A percentile compares a stretch with the other conserved stretches of the same genome.
Evolutionary conservation across 2,329 filamentous ascomycete species (phyloP).

Genomic region (Xylaria sp.): DNA sequence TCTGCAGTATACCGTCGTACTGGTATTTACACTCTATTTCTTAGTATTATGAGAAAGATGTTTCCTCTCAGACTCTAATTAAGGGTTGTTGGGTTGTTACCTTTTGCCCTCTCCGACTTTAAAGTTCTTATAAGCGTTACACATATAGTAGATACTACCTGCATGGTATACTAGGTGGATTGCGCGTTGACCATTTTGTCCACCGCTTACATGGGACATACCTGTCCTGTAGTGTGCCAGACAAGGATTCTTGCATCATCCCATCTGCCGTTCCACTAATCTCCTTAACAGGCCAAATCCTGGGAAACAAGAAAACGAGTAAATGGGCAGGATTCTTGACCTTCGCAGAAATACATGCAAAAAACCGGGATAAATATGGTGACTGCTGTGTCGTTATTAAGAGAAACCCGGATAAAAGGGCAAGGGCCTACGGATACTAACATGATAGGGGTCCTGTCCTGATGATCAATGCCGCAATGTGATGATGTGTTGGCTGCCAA

Average conservation of each 20-base stretch:
- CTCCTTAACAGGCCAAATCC: conserved; percentile 20
- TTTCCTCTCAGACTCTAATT: too few species aligned
- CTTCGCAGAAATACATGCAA: neutral
- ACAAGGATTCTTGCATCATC: conserved; percentile 37
- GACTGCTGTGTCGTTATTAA: neutral
- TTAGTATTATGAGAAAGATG: too few species aligned
- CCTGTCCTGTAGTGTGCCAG: neutral
- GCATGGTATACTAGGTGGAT: neutral
- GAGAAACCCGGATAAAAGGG: neutral
- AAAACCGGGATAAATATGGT: neutral
- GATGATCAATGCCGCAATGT: conserved; percentile 22
- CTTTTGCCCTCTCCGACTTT: neutral
- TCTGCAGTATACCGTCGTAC: too few species aligned
- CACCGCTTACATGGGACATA: neutral
- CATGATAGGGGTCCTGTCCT: conserved; percentile 22
- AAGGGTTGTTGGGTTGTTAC: too few species aligned
- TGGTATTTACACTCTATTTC: too few species aligned
- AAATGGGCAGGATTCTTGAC: conserved; percentile 27
- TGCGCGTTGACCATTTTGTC: neutral
- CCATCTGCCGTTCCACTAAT: conserved; percentile 35
- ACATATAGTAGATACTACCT: too few species aligned
- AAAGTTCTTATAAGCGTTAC: neutral
- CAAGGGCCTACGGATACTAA: conserved; percentile 8
- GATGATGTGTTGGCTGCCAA: conserved; percentile 20
- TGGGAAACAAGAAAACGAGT: conserved; percentile 19